Percentiles rank a stretch among this genome's conserved stretches.
Evolutionary conservation across 495 filamentous ascomycete genomes (phyloP).

Genomic region (Daldinia grandis): DNA sequence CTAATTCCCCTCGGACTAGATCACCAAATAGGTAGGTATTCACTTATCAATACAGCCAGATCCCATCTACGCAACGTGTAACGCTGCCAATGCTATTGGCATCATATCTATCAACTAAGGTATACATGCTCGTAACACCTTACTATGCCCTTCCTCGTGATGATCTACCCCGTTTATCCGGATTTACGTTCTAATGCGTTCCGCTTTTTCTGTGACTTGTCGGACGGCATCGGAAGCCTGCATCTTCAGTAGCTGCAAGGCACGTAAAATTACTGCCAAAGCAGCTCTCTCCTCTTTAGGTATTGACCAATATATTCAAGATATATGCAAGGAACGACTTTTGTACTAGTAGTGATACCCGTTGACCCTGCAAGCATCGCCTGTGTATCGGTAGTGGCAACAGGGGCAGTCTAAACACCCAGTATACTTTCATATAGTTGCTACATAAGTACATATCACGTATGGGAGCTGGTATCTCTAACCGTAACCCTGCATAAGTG

Average conservation of each 20-base stretch:
- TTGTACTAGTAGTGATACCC: neutral
- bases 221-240: conserved; percentile 39
- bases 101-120: neutral
- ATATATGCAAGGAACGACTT: conserved; percentile 1
- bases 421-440: neutral
- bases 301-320: neutral
- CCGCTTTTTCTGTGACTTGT: conserved; percentile 21
- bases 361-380: neutral
- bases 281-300: conserved; percentile 6
- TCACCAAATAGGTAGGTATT: neutral
- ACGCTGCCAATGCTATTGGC: neutral
- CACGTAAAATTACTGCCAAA: conserved; percentile 30
- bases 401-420: neutral
- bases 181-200: conserved; percentile 5
- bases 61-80: neutral
- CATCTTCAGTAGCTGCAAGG: conserved; percentile 38
- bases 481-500: conserved; percentile 18
- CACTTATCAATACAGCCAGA: neutral
- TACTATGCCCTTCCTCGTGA: neutral
- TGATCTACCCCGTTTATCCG: neutral
- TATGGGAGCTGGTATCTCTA: conserved; percentile 2
- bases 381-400: neutral
- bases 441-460: neutral
- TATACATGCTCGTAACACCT: neutral
- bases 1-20: neutral